phyloP scores from a whole-genome alignment of 2,329 filamentous ascomycete genomes.

The Raffaelea albimanens region DNA sequence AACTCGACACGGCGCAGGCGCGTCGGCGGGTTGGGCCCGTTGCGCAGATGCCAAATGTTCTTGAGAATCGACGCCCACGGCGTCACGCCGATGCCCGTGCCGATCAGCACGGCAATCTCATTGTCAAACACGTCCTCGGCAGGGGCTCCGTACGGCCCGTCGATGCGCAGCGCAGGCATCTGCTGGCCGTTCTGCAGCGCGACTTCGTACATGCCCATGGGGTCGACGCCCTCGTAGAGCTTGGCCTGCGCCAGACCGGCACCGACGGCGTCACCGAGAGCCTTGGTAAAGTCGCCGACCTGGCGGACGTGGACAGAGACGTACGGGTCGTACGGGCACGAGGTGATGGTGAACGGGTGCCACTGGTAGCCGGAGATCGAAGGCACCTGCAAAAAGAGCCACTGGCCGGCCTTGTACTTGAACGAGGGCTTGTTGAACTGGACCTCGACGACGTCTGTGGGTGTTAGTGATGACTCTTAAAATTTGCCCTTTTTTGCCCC shows the following conservation, averaged over 20 bases:
- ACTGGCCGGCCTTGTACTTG: constrained; percentile 97
- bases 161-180: constrained; percentile 84
- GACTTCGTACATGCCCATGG: constrained; percentile 95
- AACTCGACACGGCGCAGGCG: constrained; percentile 94
- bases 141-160: constrained; percentile 92
- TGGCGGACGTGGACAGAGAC: constrained; percentile 91
- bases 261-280: constrained; percentile 92
- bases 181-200: constrained; percentile 85
- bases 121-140: constrained; percentile 96
- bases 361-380: constrained; percentile 84
- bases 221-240: constrained; percentile 83
- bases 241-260: constrained; percentile 80
- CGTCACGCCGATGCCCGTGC: constrained; percentile 79
- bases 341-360: constrained; percentile 99
- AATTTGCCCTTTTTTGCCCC: too few species aligned
- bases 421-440: constrained; percentile 95
- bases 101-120: constrained; percentile 77
- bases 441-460: constrained; percentile 80
- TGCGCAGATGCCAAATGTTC: constrained; percentile 95
- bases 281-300: constrained; percentile 89
- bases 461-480: not conserved
- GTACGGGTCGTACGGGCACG: constrained; percentile 91
- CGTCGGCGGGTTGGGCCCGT: constrained; percentile 77
- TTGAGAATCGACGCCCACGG: constrained; percentile 85
- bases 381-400: constrained; percentile 92